A percentile compares a stretch with the other conserved stretches of the same genome.
These are phyloP conservation scores for Fusarium beomiforme DNA, from an alignment of 2,329 filamentous ascomycete species.

Conservation along the genomic window DNA sequence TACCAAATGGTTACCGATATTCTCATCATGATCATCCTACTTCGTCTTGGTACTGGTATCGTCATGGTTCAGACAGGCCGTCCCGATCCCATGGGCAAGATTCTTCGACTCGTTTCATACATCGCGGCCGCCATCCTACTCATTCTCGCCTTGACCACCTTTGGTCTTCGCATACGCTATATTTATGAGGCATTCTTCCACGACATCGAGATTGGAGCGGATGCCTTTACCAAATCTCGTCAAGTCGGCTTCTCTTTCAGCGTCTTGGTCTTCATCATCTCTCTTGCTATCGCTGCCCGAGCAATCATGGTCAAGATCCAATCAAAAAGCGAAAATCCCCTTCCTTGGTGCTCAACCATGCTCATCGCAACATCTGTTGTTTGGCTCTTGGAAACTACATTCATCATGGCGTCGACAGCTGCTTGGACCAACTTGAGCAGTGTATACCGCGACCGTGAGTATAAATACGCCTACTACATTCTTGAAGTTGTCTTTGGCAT, in stretches of 20 bases:
- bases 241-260: conserved; percentile 19
- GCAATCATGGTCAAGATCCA: conserved; percentile 37
- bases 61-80: conserved; percentile 22
- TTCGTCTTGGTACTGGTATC: conserved; percentile 36
- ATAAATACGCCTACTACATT: conserved; percentile 24
- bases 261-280: conserved; percentile 30
- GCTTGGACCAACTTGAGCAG: conserved; percentile 14
- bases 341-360: conserved; percentile 32
- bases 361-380: conserved; percentile 37
- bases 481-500: conserved; percentile 37
- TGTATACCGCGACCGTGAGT: neutral
- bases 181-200: neutral
- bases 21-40: conserved; percentile 39
- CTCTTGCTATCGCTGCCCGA: conserved; percentile 15
- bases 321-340: conserved; percentile 11
- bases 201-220: neutral
- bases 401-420: conserved; percentile 32
- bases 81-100: conserved; percentile 7
- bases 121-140: conserved; percentile 22
- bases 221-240: neutral
- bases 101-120: conserved; percentile 23
- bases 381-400: conserved; percentile 42
- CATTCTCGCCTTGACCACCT: conserved; percentile 20
- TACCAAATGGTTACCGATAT: conserved; percentile 25
- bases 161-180: conserved; percentile 32